A percentile compares a stretch with the other conserved stretches of the same genome.
Conservation (phyloP, 768 basidiomycete species). For the Lepiota venenata region DNA sequence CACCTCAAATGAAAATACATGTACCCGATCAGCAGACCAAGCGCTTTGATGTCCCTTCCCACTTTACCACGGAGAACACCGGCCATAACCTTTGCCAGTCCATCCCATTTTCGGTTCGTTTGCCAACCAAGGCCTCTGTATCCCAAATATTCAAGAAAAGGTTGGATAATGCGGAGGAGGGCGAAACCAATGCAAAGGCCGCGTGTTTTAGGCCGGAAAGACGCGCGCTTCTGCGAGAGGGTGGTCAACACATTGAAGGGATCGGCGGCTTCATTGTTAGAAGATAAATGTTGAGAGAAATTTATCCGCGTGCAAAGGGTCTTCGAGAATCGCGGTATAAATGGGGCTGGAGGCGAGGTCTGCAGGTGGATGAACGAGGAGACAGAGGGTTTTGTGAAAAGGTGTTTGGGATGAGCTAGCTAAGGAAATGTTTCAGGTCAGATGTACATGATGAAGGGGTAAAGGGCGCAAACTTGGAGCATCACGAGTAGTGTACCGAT, state of each 20-base stretch:
- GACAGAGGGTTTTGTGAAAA: constrained; percentile 51
- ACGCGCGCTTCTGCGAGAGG: too few species aligned
- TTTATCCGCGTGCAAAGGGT: neutral
- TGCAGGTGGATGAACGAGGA: constrained; percentile 27
- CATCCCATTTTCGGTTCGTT: too few species aligned
- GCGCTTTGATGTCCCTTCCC: constrained; percentile 36
- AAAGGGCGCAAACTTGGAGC: constrained; percentile 53
- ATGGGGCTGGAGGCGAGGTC: neutral
- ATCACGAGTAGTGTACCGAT: constrained; percentile 54
- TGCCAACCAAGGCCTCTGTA: constrained; percentile 36
- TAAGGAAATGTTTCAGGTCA: constrained; percentile 21
- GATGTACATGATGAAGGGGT: neutral
- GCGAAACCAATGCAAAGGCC: constrained; percentile 46
- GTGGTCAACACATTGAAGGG: neutral
- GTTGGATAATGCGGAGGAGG: constrained; percentile 40
- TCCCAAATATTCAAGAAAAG: constrained; percentile 39
- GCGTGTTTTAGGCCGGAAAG: constrained; percentile 13
- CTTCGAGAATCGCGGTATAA: neutral
- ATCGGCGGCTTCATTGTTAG: neutral
- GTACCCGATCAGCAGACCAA: constrained; percentile 47
- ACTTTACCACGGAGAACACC: constrained; percentile 41
- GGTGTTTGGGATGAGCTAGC: constrained; percentile 71
- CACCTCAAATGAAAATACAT: constrained; percentile 14
- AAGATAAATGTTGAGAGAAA: too few species aligned
- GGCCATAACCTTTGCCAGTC: too few species aligned